phyloP scores from a whole-genome alignment of 1,139 yeast species.

The Yamadazyma blattariae region DNA sequence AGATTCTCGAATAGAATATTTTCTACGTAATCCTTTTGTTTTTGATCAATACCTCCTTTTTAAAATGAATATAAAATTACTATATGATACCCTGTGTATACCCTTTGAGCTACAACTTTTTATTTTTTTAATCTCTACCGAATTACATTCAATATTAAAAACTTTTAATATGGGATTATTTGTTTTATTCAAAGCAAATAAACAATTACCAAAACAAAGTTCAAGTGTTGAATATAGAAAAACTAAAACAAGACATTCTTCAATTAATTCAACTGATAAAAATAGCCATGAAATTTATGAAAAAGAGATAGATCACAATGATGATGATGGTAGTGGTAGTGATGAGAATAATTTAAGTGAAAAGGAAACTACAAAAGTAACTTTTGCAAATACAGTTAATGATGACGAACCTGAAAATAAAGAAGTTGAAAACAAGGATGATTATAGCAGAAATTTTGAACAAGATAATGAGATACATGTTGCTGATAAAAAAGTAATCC shows the following conservation, averaged over 20 bases:
- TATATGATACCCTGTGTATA: too few relatives aligned
- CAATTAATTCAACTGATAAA: constrained; percentile 16
- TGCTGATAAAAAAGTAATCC: neutral
- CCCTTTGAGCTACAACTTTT: too few relatives aligned
- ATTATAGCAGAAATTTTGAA: too few relatives aligned
- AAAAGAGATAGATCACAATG: constrained; percentile 15
- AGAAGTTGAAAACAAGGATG: neutral
- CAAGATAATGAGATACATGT: neutral
- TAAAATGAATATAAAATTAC: too few relatives aligned
- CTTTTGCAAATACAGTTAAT: neutral
- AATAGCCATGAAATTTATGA: constrained; percentile 39
- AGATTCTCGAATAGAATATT: too few relatives aligned
- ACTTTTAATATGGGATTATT: constrained; percentile 19
- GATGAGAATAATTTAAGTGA: neutral
- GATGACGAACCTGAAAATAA: neutral
- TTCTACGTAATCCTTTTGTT: too few relatives aligned
- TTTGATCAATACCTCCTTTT: too few relatives aligned
- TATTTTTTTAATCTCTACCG: too few relatives aligned
- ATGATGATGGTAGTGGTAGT: neutral
- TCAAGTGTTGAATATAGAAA: constrained; percentile 13
- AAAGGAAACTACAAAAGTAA: neutral
- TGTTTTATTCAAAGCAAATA: constrained; percentile 37
- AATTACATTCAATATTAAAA: too few relatives aligned
- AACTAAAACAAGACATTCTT: neutral
- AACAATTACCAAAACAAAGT: constrained; percentile 35